Evolutionary conservation across 2,329 filamentous ascomycete genomes (phyloP).

Genomic region (Phaeomoniella chlamydospora): DNA sequence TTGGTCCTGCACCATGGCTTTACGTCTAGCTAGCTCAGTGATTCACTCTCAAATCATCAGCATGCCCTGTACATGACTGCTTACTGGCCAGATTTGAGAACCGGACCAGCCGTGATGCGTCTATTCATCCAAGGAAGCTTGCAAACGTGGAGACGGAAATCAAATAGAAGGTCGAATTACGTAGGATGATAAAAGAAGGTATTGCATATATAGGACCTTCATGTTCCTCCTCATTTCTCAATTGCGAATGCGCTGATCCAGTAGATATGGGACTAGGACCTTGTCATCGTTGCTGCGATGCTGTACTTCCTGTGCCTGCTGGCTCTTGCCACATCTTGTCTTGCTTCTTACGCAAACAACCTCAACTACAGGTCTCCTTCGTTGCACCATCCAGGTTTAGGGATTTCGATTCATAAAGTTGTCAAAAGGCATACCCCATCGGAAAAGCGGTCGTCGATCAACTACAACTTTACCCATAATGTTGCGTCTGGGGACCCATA

Average conservation of each 20-base stretch:
- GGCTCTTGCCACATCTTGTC: slow-evolving; percentile 7
- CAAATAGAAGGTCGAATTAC: no score
- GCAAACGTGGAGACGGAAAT: no score
- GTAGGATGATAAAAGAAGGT: no score
- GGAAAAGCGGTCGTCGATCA: slow-evolving; percentile 25
- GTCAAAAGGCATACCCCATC: slow-evolving; percentile 38
- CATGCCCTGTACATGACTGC: no score
- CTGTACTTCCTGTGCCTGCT: slow-evolving; percentile 7
- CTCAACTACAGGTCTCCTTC: slow-evolving; percentile 57
- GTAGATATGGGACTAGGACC: neutral
- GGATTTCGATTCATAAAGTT: slow-evolving; percentile 49
- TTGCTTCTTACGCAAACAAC: slow-evolving; percentile 28
- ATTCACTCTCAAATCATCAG: no score
- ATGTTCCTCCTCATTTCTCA: neutral
- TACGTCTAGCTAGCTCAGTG: no score
- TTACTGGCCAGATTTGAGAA: no score
- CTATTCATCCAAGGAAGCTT: no score
- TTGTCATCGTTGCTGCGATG: neutral
- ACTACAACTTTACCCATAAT: slow-evolving; percentile 51
- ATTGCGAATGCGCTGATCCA: neutral
- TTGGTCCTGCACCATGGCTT: no score
- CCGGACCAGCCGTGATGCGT: no score
- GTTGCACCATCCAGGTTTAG: slow-evolving; percentile 45
- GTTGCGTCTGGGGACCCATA: slow-evolving; percentile 35
- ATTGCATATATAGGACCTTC: neutral